phyloP scores from a whole-genome alignment of 164 flowering plant species.

The Magnolia officinalis region DNA sequence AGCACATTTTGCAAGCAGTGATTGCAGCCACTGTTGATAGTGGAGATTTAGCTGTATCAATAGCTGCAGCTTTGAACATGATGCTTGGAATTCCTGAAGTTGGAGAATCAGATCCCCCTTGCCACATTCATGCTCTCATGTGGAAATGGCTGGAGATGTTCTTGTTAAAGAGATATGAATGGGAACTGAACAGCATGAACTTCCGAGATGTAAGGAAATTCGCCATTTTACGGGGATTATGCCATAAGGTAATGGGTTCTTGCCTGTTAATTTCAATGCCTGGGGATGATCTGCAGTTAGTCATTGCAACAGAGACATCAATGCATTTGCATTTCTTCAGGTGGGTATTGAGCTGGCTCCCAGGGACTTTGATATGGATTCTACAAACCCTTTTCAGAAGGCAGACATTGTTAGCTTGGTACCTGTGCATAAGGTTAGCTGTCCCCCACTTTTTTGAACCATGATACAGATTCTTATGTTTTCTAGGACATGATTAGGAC shows the following conservation, averaged over 20 bases:
- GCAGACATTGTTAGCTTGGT: conserved; percentile 76
- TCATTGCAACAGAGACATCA: conserved; percentile 5
- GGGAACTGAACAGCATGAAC: conserved; percentile 64
- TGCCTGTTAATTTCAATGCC: neutral
- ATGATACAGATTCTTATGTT: neutral
- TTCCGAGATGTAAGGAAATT: conserved; percentile 76
- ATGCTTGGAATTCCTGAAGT: conserved; percentile 79
- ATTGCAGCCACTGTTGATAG: conserved; percentile 60
- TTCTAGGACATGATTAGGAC: neutral
- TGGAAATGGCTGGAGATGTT: conserved; percentile 88
- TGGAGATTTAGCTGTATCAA: conserved; percentile 57
- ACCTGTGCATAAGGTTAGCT: conserved; percentile 88
- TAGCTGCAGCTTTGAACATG: conserved; percentile 83
- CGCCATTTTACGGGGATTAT: conserved; percentile 84
- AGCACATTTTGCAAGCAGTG: conserved; percentile 91
- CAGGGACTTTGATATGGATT: conserved; percentile 92
- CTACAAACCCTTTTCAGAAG: conserved; percentile 70
- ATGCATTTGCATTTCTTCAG: conserved; percentile 29
- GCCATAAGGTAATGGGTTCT: conserved; percentile 72
- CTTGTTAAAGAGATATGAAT: conserved; percentile 80
- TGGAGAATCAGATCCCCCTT: conserved; percentile 33
- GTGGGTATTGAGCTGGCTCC: conserved; percentile 94
- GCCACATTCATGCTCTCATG: conserved; percentile 53
- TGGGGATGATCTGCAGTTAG: neutral
- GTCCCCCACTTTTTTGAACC: neutral